A percentile compares a stretch with the other conserved stretches of the same genome.
Conservation (phyloP, 176 grass and related monocot genomes). For the Chrysopogon serrulatus region DNA sequence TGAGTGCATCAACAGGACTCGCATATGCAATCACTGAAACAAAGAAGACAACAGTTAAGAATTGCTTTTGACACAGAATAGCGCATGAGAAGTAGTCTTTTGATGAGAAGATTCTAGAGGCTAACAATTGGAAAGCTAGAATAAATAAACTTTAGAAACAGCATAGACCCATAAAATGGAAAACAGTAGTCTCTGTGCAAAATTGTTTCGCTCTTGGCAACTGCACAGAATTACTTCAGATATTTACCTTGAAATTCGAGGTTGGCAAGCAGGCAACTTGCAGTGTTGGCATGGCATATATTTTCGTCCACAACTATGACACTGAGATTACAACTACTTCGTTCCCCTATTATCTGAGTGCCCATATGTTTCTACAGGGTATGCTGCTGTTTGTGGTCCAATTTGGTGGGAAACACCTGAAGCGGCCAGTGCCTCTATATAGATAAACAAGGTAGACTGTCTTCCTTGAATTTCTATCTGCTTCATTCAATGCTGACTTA, state of each 20-base stretch:
- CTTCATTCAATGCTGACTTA: not conserved
- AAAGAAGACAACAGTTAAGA: not conserved
- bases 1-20: constrained; percentile 13
- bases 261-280: not conserved
- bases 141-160: not conserved
- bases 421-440: not conserved
- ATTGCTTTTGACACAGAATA: not conserved
- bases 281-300: not conserved
- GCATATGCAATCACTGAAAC: not conserved
- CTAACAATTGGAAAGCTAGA: not conserved
- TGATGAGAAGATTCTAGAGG: not conserved
- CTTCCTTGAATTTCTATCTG: not conserved
- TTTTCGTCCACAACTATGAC: constrained; percentile 22
- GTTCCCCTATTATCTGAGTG: not conserved
- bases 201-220: not conserved
- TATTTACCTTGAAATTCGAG: not conserved
- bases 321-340: not conserved
- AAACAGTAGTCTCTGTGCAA: not conserved
- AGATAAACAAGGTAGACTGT: not conserved
- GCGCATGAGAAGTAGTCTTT: not conserved
- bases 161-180: not conserved
- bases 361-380: not conserved
- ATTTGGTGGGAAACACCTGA: not conserved
- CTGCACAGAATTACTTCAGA: not conserved
- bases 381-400: not conserved